phyloP scores from a whole-genome alignment of 1,139 yeast species.

The Pneumocystis wakefieldiae region DNA sequence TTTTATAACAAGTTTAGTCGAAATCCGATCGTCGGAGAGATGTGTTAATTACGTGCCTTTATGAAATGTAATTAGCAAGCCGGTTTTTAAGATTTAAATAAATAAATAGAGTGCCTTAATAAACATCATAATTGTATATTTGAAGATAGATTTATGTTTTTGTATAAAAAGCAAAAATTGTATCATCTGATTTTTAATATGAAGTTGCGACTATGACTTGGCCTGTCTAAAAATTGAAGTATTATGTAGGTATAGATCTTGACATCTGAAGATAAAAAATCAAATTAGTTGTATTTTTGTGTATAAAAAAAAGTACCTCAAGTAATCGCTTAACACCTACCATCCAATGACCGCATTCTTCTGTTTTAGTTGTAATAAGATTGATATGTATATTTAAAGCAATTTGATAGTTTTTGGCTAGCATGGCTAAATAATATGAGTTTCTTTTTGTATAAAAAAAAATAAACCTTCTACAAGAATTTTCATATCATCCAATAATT shows the following conservation, averaged over 20 bases:
- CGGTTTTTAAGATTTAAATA: too few relatives aligned
- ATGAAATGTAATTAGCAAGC: too few relatives aligned
- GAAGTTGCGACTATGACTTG: not conserved
- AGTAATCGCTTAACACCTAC: slow-evolving; percentile 51
- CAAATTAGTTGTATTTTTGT: not conserved
- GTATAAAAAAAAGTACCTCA: not conserved
- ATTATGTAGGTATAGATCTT: not conserved
- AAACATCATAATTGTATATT: too few relatives aligned
- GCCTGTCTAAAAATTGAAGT: not conserved
- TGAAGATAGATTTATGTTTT: too few relatives aligned
- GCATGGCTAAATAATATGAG: slow-evolving; percentile 30
- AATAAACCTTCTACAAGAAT: not conserved
- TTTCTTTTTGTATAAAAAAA: slow-evolving; percentile 10
- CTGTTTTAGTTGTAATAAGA: slow-evolving; percentile 50
- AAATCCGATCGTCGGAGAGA: too few relatives aligned
- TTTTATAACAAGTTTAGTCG: too few relatives aligned
- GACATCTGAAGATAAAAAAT: not conserved
- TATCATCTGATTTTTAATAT: not conserved
- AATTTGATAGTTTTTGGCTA: slow-evolving; percentile 37
- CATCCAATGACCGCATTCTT: slow-evolving; percentile 84
- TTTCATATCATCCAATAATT: slow-evolving; percentile 32
- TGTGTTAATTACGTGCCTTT: too few relatives aligned
- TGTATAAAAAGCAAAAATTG: not conserved
- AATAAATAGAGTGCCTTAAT: too few relatives aligned
- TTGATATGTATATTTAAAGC: slow-evolving; percentile 42